phyloP scores from a whole-genome alignment of 192 early-diverging fungal genomes.

The Diversispora epigaea region DNA sequence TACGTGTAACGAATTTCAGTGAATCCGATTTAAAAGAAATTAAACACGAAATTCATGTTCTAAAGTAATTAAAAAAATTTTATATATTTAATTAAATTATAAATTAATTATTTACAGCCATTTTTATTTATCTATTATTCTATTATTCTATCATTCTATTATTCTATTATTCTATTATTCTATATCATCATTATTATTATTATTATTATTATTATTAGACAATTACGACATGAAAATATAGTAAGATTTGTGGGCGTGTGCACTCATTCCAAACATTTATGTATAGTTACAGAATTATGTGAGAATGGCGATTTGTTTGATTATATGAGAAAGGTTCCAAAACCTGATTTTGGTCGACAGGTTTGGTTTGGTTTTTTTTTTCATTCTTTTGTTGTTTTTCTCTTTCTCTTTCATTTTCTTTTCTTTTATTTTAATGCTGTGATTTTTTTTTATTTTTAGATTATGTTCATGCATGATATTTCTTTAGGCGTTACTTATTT shows the following conservation, averaged over 20 bases:
- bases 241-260: conserved; percentile 72
- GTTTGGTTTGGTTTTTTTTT: conserved; percentile 30
- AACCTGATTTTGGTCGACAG: conserved; percentile 64
- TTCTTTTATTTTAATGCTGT: no score
- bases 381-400: no score
- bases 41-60: conserved; percentile 72
- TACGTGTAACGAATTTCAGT: conserved; percentile 66
- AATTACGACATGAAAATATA: conserved; percentile 75
- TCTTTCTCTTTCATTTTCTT: no score
- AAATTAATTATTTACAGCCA: neutral
- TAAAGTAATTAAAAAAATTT: conserved; percentile 51
- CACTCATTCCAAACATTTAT: conserved; percentile 63
- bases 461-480: conserved; percentile 79
- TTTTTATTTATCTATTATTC: conserved; percentile 1
- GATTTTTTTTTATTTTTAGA: no score
- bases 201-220: conserved; percentile 50
- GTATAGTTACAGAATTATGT: conserved; percentile 74
- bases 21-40: conserved; percentile 69
- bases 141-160: no score
- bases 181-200: no score
- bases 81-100: neutral
- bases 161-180: no score
- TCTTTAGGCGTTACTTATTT: conserved; percentile 69
- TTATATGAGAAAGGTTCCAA: conserved; percentile 62
- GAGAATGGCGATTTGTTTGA: conserved; percentile 75